phyloP scores from a whole-genome alignment of 2,329 filamentous ascomycete genomes.

The Talaromyces sp. region DNA sequence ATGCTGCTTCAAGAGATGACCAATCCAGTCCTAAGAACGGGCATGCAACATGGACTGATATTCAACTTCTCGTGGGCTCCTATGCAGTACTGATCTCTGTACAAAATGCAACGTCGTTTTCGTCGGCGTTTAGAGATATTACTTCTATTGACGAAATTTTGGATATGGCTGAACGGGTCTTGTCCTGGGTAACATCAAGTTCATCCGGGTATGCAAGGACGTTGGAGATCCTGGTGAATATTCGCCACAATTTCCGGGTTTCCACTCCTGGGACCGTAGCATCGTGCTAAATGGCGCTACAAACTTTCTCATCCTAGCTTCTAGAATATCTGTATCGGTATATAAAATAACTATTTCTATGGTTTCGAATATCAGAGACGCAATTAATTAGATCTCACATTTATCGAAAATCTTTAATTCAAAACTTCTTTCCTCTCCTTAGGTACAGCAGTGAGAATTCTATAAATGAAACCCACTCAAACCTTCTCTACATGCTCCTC shows the following conservation, averaged over 20 bases:
- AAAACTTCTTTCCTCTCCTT: not conserved
- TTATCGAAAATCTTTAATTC: not conserved
- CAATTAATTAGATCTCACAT: too few relatives aligned
- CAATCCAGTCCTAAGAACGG: not conserved
- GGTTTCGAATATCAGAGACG: too few relatives aligned
- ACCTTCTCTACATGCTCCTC: not conserved
- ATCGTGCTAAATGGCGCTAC: not conserved
- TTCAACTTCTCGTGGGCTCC: not conserved
- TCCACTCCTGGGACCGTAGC: not conserved
- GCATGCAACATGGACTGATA: not conserved
- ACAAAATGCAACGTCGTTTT: not conserved
- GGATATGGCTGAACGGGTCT: not conserved
- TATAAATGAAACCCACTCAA: not conserved
- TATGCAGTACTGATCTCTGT: not conserved
- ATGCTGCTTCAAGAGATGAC: not conserved
- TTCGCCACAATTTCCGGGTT: not conserved
- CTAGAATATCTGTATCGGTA: too few relatives aligned
- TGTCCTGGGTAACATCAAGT: not conserved
- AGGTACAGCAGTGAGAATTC: not conserved
- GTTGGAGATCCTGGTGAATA: not conserved
- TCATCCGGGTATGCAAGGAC: not conserved
- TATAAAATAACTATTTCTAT: too few relatives aligned
- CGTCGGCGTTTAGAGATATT: not conserved
- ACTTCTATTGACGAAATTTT: not conserved
- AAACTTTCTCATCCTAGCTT: not conserved